Evolutionary conservation across 1,139 yeast genomes (phyloP), one percentile per base, ranked within the genome.

Genomic region (Geotrichum reessii): DNA sequence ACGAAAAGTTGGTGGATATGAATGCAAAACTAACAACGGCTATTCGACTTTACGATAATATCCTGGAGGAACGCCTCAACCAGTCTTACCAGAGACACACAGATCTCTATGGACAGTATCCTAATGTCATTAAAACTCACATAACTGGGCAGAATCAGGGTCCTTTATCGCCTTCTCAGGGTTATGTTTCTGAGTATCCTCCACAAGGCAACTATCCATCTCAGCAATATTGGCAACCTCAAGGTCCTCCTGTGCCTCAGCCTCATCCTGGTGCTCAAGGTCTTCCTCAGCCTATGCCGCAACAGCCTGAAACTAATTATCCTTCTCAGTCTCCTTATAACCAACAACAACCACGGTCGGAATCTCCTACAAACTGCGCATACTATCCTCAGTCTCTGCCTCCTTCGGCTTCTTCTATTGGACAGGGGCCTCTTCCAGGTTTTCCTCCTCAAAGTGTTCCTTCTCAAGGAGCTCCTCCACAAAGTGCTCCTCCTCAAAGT

Each of bases 11-110:
- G 61, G 82, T 89, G 64, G 93, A 88, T 60, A 78, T 90, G 81
- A 91, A 89, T 71, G 84, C 89, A 52, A 90, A 93, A 69, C 80
- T 93, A 56, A 84, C 88, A 55, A 86, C 95, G 2, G 86, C 91
- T 31, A 82, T 86, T 67, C 79, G 87, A 62, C 78, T 87, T 53
- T 93, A 93, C 68, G 97, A 92, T 70, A 82, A 82, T 62, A 78
- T 87, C 58, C 76, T 92, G 62, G 97, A 93, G 64, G 80, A 82
- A 44, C 80, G 91, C 69, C 76, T 86, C 58, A 73, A 75, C 46
- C 74, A 74, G 64, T 81, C 82, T 1, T 81, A 81, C 66, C 76
- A 76, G 21, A 60, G 68, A 47, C 64, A 61, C 53, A 50, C 53
- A 12, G 40, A 44, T 11, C 24, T 6, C 37, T 37, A 44, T 37